Evolutionary conservation across 441 rosid genomes (phyloP).

Genomic region (Populus hybrid): DNA sequence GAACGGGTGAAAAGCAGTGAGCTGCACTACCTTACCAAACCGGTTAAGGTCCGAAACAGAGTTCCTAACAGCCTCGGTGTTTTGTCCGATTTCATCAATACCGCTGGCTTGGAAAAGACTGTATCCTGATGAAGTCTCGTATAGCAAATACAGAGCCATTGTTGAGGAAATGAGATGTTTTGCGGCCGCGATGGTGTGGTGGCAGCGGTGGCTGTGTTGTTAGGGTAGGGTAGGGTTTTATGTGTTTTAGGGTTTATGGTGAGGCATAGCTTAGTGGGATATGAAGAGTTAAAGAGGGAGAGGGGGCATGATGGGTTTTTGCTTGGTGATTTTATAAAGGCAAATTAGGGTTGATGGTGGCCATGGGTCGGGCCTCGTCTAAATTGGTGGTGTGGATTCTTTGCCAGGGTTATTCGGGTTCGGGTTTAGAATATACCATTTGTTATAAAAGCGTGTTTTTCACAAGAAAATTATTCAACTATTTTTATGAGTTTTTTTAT

Average conservation of each 20-base stretch:
- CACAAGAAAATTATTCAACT: too few relatives aligned
- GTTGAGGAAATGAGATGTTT: neutral
- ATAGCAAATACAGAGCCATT: constrained; percentile 65
- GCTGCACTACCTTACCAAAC: constrained; percentile 85
- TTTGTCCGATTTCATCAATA: constrained; percentile 86
- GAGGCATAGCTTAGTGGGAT: neutral
- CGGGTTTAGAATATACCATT: neutral
- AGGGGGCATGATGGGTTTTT: neutral
- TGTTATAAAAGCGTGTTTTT: neutral
- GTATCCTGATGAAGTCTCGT: constrained; percentile 79
- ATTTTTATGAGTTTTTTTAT: too few relatives aligned
- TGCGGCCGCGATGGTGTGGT: neutral
- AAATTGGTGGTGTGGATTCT: neutral
- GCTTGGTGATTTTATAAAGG: neutral
- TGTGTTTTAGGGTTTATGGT: neutral
- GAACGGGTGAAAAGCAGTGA: constrained; percentile 76
- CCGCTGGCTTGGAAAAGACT: constrained; percentile 68
- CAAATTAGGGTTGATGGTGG: neutral
- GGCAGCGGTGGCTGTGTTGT: neutral
- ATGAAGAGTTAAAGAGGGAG: neutral
- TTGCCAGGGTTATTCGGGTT: neutral
- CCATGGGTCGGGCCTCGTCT: neutral
- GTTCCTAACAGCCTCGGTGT: constrained; percentile 81
- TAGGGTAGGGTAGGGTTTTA: neutral
- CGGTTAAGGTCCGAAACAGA: constrained; percentile 81